Evolutionary conservation across 116 monocot genomes (phyloP).

Genomic region (Dioscorea cayenensis): DNA sequence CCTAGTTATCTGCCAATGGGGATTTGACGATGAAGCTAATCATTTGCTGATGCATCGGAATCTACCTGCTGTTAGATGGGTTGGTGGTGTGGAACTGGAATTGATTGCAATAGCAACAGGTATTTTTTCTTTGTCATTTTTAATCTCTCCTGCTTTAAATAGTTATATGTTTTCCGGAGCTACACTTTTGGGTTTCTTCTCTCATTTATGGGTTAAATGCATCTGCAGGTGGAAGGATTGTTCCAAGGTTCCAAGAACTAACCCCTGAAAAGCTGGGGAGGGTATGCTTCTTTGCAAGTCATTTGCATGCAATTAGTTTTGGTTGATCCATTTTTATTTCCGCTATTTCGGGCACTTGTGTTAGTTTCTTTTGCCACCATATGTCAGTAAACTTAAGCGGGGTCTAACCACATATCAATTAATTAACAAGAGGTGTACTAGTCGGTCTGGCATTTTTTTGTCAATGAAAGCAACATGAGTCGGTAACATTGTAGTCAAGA

Average conservation of each 20-base stretch:
- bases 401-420: too few relatives aligned
- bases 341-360: too few relatives aligned
- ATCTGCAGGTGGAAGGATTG: conserved; percentile 86
- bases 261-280: conserved; percentile 89
- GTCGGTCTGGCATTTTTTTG: too few relatives aligned
- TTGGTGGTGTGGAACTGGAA: conserved; percentile 98
- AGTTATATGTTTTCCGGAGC: background rate
- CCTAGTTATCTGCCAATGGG: conserved; percentile 98
- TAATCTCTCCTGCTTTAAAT: background rate
- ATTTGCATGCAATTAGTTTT: background rate
- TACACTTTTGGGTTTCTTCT: too few relatives aligned
- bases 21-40: conserved; percentile 99
- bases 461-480: too few relatives aligned
- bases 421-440: too few relatives aligned
- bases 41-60: conserved; percentile 94
- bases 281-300: conserved; percentile 30
- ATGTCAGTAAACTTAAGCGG: too few relatives aligned
- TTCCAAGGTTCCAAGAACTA: conserved; percentile 94
- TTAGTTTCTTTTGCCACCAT: too few relatives aligned
- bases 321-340: too few relatives aligned
- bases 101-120: conserved; percentile 99
- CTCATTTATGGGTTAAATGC: conserved; percentile 3
- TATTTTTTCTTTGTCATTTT: conserved; percentile 6
- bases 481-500: too few relatives aligned
- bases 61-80: conserved; percentile 98